Conservation (phyloP, 805 yeast genomes). For the Monosporozyma solicola region DNA sequence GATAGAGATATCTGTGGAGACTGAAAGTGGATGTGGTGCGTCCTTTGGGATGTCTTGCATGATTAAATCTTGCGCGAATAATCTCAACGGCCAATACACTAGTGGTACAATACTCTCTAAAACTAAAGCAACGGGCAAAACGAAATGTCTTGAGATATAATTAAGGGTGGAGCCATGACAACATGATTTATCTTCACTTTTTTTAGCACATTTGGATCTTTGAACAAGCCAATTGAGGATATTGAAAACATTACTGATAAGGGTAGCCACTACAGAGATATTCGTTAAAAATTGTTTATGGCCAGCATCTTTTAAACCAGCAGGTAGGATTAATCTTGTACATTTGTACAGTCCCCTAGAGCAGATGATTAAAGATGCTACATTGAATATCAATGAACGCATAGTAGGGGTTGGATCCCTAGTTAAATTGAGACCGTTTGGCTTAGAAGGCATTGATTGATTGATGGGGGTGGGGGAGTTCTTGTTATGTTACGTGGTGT, state of each 20-base stretch:
- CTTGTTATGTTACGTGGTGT: neutral
- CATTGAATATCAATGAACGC: slow-evolving; percentile 15
- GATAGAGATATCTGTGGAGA: slow-evolving; percentile 45
- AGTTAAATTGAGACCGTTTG: neutral
- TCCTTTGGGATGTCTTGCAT: slow-evolving; percentile 25
- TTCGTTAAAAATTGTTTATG: slow-evolving; percentile 68
- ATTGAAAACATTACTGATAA: slow-evolving; percentile 36
- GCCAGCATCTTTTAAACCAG: slow-evolving; percentile 46
- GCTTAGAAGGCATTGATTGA: neutral
- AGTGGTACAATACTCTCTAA: slow-evolving; percentile 52
- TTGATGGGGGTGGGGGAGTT: no score
- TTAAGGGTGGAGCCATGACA: slow-evolving; percentile 5
- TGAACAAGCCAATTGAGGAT: slow-evolving; percentile 29
- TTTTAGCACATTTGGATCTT: slow-evolving; percentile 2
- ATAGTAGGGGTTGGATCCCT: slow-evolving; percentile 5
- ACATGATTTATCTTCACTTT: neutral
- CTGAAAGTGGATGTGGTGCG: slow-evolving; percentile 32
- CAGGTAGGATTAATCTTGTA: slow-evolving; percentile 36
- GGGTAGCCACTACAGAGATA: slow-evolving; percentile 43
- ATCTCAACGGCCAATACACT: slow-evolving; percentile 61
- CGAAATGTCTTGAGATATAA: slow-evolving; percentile 26
- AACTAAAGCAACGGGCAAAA: slow-evolving; percentile 45
- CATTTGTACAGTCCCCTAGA: slow-evolving; percentile 26
- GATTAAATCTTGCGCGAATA: slow-evolving; percentile 44
- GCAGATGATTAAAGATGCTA: slow-evolving; percentile 12